Evolutionary conservation across 2,329 filamentous ascomycete genomes (phyloP), one percentile per base, ranked within the genome.

Genomic region (Fonsecaea pedrosoi): DNA sequence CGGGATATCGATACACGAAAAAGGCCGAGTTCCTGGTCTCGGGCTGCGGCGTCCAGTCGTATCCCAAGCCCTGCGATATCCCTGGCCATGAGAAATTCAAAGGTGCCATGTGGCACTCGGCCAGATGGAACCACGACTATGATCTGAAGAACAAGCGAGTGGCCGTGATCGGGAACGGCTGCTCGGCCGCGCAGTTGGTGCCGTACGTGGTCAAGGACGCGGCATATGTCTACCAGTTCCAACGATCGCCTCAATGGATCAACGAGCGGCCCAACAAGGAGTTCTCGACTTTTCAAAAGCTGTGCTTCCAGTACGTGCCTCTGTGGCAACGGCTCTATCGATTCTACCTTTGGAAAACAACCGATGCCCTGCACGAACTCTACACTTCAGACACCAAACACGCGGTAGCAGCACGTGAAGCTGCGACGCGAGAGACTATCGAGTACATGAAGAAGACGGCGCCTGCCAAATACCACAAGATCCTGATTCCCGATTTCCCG

Each of bases 401-500:
- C 7, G 57, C 57, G 8, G n/a, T 18, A 37, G 38, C 38, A n/a
- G 38, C 38, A 1, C 38, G 38, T 40, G 38, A 40, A 40, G 38
- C 38, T 40, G 38, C 38, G n/a, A 40, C 38, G 38, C 38, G 38
- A n/a, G 38, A 40, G 38, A 40, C 38, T 15, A 15, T 40, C 38
- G 62, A 72, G 9, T 77, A 82, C 48, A 83, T 87, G 80, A 82
- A 79, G 63, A 71, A 74, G 2, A 78, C 75, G 0, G 84, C 84
- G 0, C 88, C 88, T 0, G 77, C 82, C 58, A 85, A 87, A 74
- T 90, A 89, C 64, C 85, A 86, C 66, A 83, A 87, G 21, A 79
- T 87, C 3, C 75, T 90, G 32, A 86, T 86, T 0, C 88, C 88
- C 0, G 82, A 89, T 54, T 90, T 87, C 65, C 80, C 82, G 42